Conservation (phyloP, 2,329 filamentous ascomycete genomes). For the Colletotrichum sublineola region DNA sequence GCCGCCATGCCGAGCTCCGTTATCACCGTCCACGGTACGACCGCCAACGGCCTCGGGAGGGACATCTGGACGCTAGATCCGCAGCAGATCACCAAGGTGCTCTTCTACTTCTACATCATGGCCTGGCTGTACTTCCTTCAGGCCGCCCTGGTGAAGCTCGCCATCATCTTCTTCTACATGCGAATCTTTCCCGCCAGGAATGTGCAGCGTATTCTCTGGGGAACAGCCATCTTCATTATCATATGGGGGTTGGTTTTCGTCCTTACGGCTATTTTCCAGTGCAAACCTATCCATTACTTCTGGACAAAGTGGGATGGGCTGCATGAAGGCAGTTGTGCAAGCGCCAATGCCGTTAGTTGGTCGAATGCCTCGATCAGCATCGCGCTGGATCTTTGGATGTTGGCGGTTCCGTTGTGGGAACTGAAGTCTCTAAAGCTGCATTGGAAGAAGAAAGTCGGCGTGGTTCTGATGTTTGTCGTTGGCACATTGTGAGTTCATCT, state of each 20-base stretch:
- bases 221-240: conserved; percentile 53
- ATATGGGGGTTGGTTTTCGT: conserved; percentile 55
- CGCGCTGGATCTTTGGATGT: conserved; percentile 61
- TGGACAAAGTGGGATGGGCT: conserved; percentile 66
- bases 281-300: conserved; percentile 60
- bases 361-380: conserved; percentile 63
- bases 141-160: conserved; percentile 59
- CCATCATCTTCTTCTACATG: conserved; percentile 64
- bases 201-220: conserved; percentile 55
- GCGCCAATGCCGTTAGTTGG: conserved; percentile 61
- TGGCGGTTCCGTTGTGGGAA: conserved; percentile 60
- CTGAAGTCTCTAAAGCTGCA: conserved; percentile 54
- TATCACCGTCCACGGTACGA: conserved; percentile 48
- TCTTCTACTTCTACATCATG: conserved; percentile 55
- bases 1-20: conserved; percentile 48
- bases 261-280: conserved; percentile 59
- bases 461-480: conserved; percentile 60
- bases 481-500: conserved; percentile 53
- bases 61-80: conserved; percentile 61
- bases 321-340: conserved; percentile 59
- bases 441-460: conserved; percentile 59
- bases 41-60: conserved; percentile 55
- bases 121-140: conserved; percentile 58
- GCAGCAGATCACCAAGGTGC: conserved; percentile 55
- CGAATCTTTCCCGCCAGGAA: conserved; percentile 59